These are phyloP conservation scores for Epipyxis sp. DNA, from an alignment of 108 stramenopile genomes.

Conservation along the genomic window DNA sequence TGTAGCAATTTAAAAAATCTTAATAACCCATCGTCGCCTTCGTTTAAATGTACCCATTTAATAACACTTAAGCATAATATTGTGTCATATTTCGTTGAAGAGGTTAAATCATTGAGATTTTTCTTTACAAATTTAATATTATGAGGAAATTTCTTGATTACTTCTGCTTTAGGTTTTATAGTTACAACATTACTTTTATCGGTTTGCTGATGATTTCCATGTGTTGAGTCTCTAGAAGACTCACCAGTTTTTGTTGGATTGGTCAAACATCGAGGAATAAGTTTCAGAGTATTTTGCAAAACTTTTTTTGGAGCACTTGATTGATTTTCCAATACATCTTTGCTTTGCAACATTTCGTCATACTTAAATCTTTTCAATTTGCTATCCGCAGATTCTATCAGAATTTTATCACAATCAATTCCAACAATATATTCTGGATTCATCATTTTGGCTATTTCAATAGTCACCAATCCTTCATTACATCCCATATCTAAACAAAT, in stretches of 20 bases:
- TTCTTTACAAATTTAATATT: conserved; percentile 27
- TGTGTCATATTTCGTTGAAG: conserved; percentile 33
- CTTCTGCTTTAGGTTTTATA: too few species aligned
- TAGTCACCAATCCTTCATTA: conserved; percentile 43
- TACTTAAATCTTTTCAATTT: background rate
- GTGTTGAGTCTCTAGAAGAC: conserved; percentile 1
- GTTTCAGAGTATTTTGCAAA: conserved; percentile 25
- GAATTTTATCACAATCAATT: conserved; percentile 36
- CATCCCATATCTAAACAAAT: conserved; percentile 49
- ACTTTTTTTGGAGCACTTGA: conserved; percentile 9
- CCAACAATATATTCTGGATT: conserved; percentile 37
- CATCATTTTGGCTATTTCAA: conserved; percentile 37
- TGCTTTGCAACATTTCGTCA: too few species aligned
- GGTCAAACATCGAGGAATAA: conserved; percentile 34
- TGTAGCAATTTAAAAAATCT: conserved; percentile 36
- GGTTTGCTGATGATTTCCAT: too few species aligned
- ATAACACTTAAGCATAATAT: conserved; percentile 42
- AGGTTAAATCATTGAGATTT: background rate
- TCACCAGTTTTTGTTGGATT: conserved; percentile 34
- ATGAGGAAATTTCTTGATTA: conserved; percentile 43
- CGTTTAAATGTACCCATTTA: conserved; percentile 50
- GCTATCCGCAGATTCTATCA: conserved; percentile 34
- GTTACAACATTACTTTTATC: too few species aligned
- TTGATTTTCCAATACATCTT: background rate
- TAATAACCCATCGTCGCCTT: conserved; percentile 40